phyloP scores from a whole-genome alignment of 164 flowering plant genomes.

The Tetracentron sinense region DNA sequence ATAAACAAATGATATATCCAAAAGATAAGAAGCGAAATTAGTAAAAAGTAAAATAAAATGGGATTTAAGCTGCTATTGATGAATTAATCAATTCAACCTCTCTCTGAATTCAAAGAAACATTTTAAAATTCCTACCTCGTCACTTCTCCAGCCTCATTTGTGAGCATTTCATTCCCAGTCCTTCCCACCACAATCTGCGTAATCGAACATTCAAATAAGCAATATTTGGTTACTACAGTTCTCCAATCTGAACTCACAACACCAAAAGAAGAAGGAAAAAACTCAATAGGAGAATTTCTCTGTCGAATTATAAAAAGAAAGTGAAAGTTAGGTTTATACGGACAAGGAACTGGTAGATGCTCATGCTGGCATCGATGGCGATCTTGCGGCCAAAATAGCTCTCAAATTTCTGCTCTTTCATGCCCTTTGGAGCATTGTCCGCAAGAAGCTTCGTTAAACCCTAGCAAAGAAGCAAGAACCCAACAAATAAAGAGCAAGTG shows the following conservation, averaged over 20 bases:
- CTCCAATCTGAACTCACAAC: too few species aligned
- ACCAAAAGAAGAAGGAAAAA: too few species aligned
- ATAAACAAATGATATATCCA: too few species aligned
- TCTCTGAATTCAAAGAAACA: not conserved
- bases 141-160: slow-evolving; percentile 97
- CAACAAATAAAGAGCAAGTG: not conserved
- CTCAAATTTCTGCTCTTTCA: slow-evolving; percentile 96
- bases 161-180: slow-evolving; percentile 88
- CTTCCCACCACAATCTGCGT: slow-evolving; percentile 93
- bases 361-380: slow-evolving; percentile 97
- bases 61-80: too few species aligned
- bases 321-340: slow-evolving; percentile 11
- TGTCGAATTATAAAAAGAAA: not conserved
- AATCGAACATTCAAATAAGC: not conserved
- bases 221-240: not conserved
- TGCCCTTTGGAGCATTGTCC: slow-evolving; percentile 84
- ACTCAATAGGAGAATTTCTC: not conserved
- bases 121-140: slow-evolving; percentile 52
- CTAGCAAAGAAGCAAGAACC: slow-evolving; percentile 31
- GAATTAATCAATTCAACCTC: too few species aligned
- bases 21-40: too few species aligned
- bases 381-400: slow-evolving; percentile 86
- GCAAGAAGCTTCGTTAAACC: slow-evolving; percentile 96
- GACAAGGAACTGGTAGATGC: slow-evolving; percentile 97
- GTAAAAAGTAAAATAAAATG: too few species aligned